Conservation (phyloP, 108 stramenopile species). For the Chaetoceros tenuissimus region DNA sequence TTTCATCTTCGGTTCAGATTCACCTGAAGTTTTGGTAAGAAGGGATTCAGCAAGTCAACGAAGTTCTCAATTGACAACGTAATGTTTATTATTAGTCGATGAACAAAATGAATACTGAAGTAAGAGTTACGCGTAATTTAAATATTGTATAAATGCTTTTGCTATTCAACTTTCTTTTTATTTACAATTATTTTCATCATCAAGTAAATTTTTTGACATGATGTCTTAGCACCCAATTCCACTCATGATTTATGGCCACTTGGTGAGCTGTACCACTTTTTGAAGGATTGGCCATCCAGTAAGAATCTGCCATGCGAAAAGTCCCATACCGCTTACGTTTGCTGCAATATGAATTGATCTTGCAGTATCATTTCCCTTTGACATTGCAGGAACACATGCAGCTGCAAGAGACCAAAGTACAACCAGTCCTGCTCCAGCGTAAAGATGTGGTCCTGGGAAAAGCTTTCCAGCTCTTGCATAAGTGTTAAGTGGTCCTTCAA, state of each 20-base stretch:
- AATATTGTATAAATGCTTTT: no score
- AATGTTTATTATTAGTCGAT: no score
- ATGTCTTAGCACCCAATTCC: no score
- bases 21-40: constrained; percentile 14
- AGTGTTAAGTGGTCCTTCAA: constrained; percentile 96
- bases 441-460: constrained; percentile 96
- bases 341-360: constrained; percentile 90
- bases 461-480: constrained; percentile 94
- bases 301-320: constrained; percentile 90
- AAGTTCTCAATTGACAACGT: constrained; percentile 18
- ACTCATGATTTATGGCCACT: constrained; percentile 60
- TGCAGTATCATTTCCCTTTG: constrained; percentile 95
- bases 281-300: constrained; percentile 83
- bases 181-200: no score
- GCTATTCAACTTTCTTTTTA: no score
- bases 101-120: no score
- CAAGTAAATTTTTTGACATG: no score
- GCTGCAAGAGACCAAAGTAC: constrained; percentile 89
- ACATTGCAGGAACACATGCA: constrained; percentile 89
- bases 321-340: constrained; percentile 78
- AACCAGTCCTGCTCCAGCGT: constrained; percentile 92
- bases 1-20: constrained; percentile 20
- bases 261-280: constrained; percentile 87
- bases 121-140: no score
- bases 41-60: constrained; percentile 31